A percentile compares a stretch with the other conserved stretches of the same genome.
phyloP scores from a whole-genome alignment of 2,329 filamentous ascomycete genomes.

The Phyllosticta citribraziliensis region DNA sequence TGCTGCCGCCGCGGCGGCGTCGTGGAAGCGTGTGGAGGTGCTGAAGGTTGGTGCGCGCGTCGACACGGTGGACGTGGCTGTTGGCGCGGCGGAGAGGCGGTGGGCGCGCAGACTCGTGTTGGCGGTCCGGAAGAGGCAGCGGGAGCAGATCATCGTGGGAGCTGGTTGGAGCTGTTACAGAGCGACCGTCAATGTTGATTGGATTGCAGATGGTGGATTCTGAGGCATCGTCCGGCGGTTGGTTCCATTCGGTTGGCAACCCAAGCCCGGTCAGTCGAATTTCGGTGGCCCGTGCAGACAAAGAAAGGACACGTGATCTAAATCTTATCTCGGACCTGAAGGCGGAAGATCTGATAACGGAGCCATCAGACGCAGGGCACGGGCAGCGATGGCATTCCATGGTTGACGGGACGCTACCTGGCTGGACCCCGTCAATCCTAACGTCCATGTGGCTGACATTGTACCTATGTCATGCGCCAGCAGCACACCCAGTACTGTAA shows the following conservation, averaged over 20 bases:
- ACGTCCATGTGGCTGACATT: too few relatives aligned
- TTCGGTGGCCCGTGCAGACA: slow-evolving; percentile 10
- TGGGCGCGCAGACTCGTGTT: slow-evolving; percentile 16
- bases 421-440: too few relatives aligned
- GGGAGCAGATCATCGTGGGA: slow-evolving; percentile 29
- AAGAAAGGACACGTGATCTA: neutral
- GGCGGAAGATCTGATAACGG: neutral
- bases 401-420: too few relatives aligned
- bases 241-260: too few relatives aligned
- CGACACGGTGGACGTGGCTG: slow-evolving; percentile 12
- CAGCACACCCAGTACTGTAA: too few relatives aligned
- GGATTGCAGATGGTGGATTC: neutral
- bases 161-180: neutral
- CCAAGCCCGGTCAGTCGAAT: too few relatives aligned
- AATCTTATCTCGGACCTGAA: neutral
- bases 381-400: too few relatives aligned
- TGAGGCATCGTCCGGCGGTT: slow-evolving; percentile 15
- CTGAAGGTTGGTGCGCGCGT: slow-evolving; percentile 19
- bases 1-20: slow-evolving; percentile 19
- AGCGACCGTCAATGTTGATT: neutral
- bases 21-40: slow-evolving; percentile 16
- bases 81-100: neutral
- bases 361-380: neutral
- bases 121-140: slow-evolving; percentile 24
- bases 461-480: too few relatives aligned